A percentile compares a stretch with the other conserved stretches of the same genome.
Evolutionary conservation across 148 eudicot genomes (phyloP).

Genomic region (Chenopodium quinoa): DNA sequence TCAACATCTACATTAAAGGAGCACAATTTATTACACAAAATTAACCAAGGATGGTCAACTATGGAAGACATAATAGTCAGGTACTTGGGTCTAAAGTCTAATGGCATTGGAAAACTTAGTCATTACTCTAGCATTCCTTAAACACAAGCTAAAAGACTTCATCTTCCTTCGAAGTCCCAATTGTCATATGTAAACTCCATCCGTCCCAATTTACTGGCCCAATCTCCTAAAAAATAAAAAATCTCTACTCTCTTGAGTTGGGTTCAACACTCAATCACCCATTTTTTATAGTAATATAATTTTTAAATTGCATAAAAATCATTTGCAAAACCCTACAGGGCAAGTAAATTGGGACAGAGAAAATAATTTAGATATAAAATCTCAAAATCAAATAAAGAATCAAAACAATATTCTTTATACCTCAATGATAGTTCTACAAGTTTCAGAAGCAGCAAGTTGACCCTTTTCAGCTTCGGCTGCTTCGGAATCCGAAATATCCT

Average conservation of each 20-base stretch:
- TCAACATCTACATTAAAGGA: not conserved
- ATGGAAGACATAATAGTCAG: not conserved
- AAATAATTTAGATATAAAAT: not conserved
- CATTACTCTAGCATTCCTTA: too few relatives aligned
- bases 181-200: not conserved
- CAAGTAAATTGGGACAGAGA: too few relatives aligned
- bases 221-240: too few relatives aligned
- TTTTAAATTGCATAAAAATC: too few relatives aligned
- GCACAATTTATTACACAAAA: not conserved
- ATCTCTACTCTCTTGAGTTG: too few relatives aligned
- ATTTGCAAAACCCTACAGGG: too few relatives aligned
- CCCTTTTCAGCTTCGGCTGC: slow-evolving; percentile 47
- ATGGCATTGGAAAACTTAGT: not conserved
- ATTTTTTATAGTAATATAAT: too few relatives aligned
- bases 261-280: too few relatives aligned
- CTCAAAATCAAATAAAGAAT: not conserved
- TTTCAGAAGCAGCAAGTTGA: slow-evolving; percentile 72
- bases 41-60: not conserved
- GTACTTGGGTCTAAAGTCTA: not conserved
- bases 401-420: slow-evolving; percentile 30
- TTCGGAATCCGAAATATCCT: slow-evolving; percentile 67
- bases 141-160: not conserved
- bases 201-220: too few relatives aligned
- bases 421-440: slow-evolving; percentile 85
- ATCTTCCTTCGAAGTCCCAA: not conserved